Evolutionary conservation across 352 stramenopile species (phyloP), one percentile per base, ranked within the genome.

Genomic region (Pseudoperonospora humuli): DNA sequence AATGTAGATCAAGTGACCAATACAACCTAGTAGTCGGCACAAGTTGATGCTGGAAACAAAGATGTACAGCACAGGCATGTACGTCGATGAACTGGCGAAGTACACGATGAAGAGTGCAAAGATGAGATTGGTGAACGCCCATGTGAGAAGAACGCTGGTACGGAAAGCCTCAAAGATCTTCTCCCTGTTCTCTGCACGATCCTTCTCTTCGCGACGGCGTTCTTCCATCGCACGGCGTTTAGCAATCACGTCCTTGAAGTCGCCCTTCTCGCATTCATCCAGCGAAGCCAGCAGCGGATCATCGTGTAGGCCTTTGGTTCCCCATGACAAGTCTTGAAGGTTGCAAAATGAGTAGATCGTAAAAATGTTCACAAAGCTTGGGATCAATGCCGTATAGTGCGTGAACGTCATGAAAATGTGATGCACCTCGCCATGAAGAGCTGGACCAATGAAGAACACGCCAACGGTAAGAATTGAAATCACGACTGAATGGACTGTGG

Each of bases 281-380:
- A 63, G 39, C 0, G 54, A 50, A 2, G 46, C 45, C 1, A 67
- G 55, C 11, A 70, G 36, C n/a, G 75, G 74, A 33, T 86, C 76
- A 18, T 76, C 54, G 20, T 62, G 50, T 18, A 91, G 47, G 0
- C 82, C 82, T 37, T 88, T 89, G 1, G 79, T 95, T 6, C 83
- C 83, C 83, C 83, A 95, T 10, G 75, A 91, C 39, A 95, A 60
- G 44, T 95, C 75, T 23, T 95, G 80, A 20, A 95, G 60, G 64
- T 93, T 92, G 46, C 76, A 93, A 57, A 91, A 93, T 39, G 78
- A 90, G 73, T 93, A 95, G 44, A 95, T 86, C 17, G 75, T 87
- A 39, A 93, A 87, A 38, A 93, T 93, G 57, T 91, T 93, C 24
- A 95, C 77, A 36, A 93, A 93, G 35, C 72, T 90, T 21, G 84